Percentiles rank a stretch among this genome's conserved stretches.
Conservation (phyloP, 2,329 filamentous ascomycete genomes). For the Penicillium psychrosexuale region DNA sequence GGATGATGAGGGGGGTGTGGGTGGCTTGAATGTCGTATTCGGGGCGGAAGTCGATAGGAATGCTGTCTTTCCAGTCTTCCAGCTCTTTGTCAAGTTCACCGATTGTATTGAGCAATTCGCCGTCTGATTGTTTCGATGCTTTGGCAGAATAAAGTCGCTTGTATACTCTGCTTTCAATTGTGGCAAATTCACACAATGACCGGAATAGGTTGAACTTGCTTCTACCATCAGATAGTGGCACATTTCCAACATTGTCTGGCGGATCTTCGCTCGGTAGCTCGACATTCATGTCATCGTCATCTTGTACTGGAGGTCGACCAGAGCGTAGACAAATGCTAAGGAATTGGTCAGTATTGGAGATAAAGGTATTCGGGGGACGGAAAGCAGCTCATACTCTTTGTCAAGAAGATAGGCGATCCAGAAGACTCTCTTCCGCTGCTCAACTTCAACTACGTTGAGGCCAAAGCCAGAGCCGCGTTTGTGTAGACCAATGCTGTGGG, state of each 20-base stretch:
- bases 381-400: conserved; percentile 54
- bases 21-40: conserved; percentile 93
- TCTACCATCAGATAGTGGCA: conserved; percentile 82
- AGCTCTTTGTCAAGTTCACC: conserved; percentile 86
- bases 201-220: conserved; percentile 94
- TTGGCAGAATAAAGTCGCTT: conserved; percentile 89
- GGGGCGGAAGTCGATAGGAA: conserved; percentile 93
- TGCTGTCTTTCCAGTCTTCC: conserved; percentile 94
- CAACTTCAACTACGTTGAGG: conserved; percentile 86
- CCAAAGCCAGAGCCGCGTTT: conserved; percentile 92
- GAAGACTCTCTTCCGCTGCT: conserved; percentile 78
- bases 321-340: conserved; percentile 64
- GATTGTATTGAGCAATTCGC: conserved; percentile 90
- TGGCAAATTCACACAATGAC: conserved; percentile 84
- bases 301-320: conserved; percentile 68
- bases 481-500: conserved; percentile 92
- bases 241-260: conserved; percentile 88
- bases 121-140: conserved; percentile 85
- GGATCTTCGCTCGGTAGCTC: conserved; percentile 90
- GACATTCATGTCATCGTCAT: conserved; percentile 89
- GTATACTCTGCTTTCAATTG: conserved; percentile 92
- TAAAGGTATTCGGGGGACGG: neutral
- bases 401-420: conserved; percentile 75
- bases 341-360: conserved; percentile 10
- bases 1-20: conserved; percentile 88